Evolutionary conservation across 148 eudicot genomes (phyloP).

Genomic region (Cornus controversa): DNA sequence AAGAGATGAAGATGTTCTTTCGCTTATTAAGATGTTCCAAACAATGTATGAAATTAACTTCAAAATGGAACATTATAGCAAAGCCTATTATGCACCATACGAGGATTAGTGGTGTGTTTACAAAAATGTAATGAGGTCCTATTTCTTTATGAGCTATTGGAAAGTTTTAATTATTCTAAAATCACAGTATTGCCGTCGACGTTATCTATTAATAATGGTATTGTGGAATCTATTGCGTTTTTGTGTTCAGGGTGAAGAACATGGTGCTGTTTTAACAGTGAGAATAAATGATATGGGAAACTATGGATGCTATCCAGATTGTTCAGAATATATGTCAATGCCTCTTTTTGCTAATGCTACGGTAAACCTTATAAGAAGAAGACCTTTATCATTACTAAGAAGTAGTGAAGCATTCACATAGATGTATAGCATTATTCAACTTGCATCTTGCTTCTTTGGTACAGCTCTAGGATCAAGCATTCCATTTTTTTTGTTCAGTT

Average conservation of each 20-base stretch:
- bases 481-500: not conserved
- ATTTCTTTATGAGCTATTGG: not conserved
- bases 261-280: conserved; percentile 55
- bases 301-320: conserved; percentile 78
- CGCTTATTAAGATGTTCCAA: too few species aligned
- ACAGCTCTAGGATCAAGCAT: too few species aligned
- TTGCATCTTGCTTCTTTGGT: too few species aligned
- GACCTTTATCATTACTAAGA: conserved; percentile 24
- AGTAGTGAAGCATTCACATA: not conserved
- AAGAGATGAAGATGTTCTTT: too few species aligned
- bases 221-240: not conserved
- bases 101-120: too few species aligned
- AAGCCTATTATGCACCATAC: too few species aligned
- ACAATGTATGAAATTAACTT: too few species aligned
- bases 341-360: conserved; percentile 64
- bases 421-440: not conserved
- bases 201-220: not conserved
- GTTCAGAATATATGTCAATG: conserved; percentile 50
- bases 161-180: not conserved
- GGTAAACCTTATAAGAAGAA: conserved; percentile 50
- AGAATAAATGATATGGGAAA: conserved; percentile 80
- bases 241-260: conserved; percentile 49
- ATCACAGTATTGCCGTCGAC: not conserved
- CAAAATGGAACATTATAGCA: too few species aligned
- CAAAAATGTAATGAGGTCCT: too few species aligned